Base-by-base conservation (phyloP, 2,329 filamentous ascomycete genomes). In the Phialophora tarda region DNA sequence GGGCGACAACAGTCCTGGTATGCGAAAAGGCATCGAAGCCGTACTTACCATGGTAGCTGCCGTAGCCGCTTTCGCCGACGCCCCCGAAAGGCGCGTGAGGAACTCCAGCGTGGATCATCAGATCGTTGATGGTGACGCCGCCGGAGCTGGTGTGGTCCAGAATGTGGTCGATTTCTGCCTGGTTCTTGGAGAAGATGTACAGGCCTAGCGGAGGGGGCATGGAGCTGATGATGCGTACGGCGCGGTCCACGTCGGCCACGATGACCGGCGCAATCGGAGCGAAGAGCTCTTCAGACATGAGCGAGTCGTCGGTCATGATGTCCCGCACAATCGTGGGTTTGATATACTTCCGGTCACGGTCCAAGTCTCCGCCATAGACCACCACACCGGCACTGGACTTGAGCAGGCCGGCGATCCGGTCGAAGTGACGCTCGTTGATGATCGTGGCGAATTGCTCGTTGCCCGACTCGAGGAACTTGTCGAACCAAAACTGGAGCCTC, bases 41-140 rank as follows among this genome's bases (percentile, higher is more conserved):
- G 73, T 81, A 79, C 68, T 77, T 75, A 21, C 83, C 84, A 70
- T 84, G 82, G 71, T 85, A 84, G 61, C 74, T 75, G 60, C 83
- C 84, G 57, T 75, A 77, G 34, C 83, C 83, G 7, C 81, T 83
- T 21, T 78, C 76, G 30, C 84, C 84, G 23, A 84, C 78, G 38
- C 84, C 83, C 53, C 84, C 83, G 53, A 86, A 79, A 6, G 83
- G 83, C 1, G 79, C 77, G 28, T 76, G 75, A 2, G 78, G 77
- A 51, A 81, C 76, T 41, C 74, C 76, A 56, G 76, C 76, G 67
- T 85, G 83, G 50, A 83, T 74, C 67, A 80, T 77, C 47, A 78
- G 76, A 70, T 84, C 82, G 72, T 85, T 85, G 73, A 84, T 75
- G 12, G 82, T 83, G 60, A 84, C 82, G 21, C 83, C 82, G 6